Evolutionary conservation across 2,329 filamentous ascomycete species (phyloP).

Genomic region (Thielaviopsis musarum): DNA sequence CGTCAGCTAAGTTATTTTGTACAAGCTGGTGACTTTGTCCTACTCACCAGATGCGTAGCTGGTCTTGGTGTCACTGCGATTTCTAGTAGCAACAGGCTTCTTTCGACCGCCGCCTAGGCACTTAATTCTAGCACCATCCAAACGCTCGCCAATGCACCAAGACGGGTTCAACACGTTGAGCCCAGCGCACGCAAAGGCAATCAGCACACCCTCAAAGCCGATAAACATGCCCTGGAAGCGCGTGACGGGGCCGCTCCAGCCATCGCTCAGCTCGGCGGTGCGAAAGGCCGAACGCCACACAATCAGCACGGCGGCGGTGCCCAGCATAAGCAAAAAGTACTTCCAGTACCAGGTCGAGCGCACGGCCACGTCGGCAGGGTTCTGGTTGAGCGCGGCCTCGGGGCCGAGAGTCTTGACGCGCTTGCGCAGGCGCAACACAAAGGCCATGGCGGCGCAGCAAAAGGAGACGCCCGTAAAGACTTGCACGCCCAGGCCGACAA

Average conservation of each 20-base stretch:
- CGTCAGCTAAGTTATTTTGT: neutral
- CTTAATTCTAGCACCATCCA: slow-evolving; percentile 16
- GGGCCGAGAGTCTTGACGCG: slow-evolving; percentile 21
- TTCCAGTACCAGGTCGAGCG: slow-evolving; percentile 29
- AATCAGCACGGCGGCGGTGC: slow-evolving; percentile 43
- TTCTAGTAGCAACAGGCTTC: neutral
- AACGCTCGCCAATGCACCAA: slow-evolving; percentile 17
- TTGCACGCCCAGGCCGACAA: slow-evolving; percentile 37
- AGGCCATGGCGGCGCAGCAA: slow-evolving; percentile 24
- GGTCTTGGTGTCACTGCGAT: slow-evolving; percentile 3
- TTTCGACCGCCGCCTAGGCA: neutral
- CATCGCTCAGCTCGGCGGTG: slow-evolving; percentile 46
- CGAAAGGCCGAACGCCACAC: slow-evolving; percentile 49
- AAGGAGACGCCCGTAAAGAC: slow-evolving; percentile 31
- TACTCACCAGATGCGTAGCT: neutral
- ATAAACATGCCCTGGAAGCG: slow-evolving; percentile 37
- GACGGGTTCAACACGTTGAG: slow-evolving; percentile 31
- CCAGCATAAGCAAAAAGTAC: slow-evolving; percentile 36
- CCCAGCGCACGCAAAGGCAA: slow-evolving; percentile 27
- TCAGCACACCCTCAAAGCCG: slow-evolving; percentile 38
- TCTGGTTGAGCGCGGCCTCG: slow-evolving; percentile 21
- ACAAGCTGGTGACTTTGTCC: neutral
- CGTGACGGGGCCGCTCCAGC: slow-evolving; percentile 45
- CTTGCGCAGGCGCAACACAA: slow-evolving; percentile 25
- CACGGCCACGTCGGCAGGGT: slow-evolving; percentile 21